Conservation (phyloP, 1,284 basidiomycete species). For the Sphagnurus paluster region DNA sequence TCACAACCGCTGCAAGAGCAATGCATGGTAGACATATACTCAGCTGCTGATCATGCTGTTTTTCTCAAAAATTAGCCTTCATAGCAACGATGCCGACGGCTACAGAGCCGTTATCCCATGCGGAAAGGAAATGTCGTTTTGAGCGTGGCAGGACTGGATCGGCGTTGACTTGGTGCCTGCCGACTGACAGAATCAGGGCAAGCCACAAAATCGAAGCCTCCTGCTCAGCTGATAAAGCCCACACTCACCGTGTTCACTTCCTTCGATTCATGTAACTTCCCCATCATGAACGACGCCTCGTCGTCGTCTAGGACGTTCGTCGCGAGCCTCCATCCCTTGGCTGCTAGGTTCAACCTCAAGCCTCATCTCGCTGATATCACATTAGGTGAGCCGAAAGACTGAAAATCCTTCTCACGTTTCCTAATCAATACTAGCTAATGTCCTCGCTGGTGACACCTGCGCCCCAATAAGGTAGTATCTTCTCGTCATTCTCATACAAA, state of each 20-base stretch:
- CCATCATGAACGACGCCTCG: slow-evolving; percentile 7
- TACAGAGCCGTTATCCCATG: too few relatives aligned
- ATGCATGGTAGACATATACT: too few relatives aligned
- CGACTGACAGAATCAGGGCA: not conserved
- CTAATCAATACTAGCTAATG: slow-evolving; percentile 26
- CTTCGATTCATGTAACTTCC: slow-evolving; percentile 1
- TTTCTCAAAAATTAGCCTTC: not conserved
- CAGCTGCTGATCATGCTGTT: too few relatives aligned
- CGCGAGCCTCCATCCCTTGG: slow-evolving; percentile 18
- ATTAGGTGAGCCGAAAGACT: slow-evolving; percentile 14
- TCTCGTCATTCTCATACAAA: not conserved
- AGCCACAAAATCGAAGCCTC: not conserved
- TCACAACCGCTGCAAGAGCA: too few relatives aligned
- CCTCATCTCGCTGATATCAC: slow-evolving; percentile 19
- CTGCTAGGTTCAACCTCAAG: slow-evolving; percentile 19
- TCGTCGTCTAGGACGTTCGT: slow-evolving; percentile 12
- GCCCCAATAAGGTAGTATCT: slow-evolving; percentile 34
- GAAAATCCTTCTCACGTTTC: slow-evolving; percentile 2
- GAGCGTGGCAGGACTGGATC: too few relatives aligned
- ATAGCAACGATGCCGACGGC: slow-evolving; percentile 10
- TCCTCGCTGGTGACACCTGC: slow-evolving; percentile 41
- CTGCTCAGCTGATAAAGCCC: not conserved
- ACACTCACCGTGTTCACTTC: not conserved
- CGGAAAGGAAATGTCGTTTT: too few relatives aligned
- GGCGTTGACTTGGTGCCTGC: not conserved